phyloP scores from a whole-genome alignment of 441 rosid species.

The Metrosideros polymorpha region DNA sequence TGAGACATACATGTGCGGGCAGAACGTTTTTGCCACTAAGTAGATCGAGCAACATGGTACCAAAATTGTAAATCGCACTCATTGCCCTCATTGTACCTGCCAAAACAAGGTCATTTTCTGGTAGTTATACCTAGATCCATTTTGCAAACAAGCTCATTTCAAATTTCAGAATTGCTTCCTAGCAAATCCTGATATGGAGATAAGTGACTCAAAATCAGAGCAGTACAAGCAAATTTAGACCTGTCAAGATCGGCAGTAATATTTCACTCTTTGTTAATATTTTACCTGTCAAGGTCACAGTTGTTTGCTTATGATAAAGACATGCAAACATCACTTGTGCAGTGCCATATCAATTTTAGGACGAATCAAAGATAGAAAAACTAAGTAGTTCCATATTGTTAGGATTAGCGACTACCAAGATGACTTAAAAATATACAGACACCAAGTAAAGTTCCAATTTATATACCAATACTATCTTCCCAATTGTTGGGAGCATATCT shows the following conservation, averaged over 20 bases:
- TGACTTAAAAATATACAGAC: background rate
- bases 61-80: conserved; percentile 66
- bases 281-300: background rate
- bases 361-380: background rate
- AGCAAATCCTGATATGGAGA: background rate
- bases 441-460: background rate
- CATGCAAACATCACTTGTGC: background rate
- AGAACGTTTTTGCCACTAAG: conserved; percentile 70
- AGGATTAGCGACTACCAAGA: background rate
- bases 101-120: background rate
- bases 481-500: background rate
- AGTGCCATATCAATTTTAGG: background rate
- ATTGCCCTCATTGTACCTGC: conserved; percentile 63
- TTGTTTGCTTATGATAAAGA: background rate
- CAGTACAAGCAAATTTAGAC: background rate
- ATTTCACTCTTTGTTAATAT: background rate
- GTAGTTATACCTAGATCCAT: background rate
- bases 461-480: background rate
- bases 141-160: background rate
- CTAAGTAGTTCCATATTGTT: background rate
- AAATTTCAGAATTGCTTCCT: background rate
- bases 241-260: background rate
- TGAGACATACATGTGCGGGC: conserved; percentile 53
- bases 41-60: conserved; percentile 66
- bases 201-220: background rate